Conservation (phyloP, 2,329 filamentous ascomycete species). For the Curvularia verruculosa region DNA sequence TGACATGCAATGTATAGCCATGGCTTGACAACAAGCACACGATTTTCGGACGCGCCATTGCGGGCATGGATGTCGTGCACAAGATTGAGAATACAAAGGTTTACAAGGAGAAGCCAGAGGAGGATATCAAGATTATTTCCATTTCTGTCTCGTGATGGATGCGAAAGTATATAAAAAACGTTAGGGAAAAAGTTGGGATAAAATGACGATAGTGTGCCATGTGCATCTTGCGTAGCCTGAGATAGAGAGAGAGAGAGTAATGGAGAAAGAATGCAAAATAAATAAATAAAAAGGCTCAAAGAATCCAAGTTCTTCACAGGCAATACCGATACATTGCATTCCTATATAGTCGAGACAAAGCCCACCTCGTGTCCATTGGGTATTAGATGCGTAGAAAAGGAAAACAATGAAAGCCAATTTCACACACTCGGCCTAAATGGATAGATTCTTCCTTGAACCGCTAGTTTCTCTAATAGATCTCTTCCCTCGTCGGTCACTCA, state of each 20-base stretch:
- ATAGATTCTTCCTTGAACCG: background rate
- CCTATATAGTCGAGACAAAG: background rate
- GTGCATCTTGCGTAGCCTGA: background rate
- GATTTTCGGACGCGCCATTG: conserved; percentile 88
- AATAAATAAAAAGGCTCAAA: background rate
- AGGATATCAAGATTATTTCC: conserved; percentile 96
- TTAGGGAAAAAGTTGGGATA: too few relatives aligned
- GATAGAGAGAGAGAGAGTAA: too few relatives aligned
- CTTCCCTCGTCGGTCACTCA: too few relatives aligned
- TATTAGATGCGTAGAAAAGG: background rate
- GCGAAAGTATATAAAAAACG: background rate
- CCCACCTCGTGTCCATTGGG: background rate
- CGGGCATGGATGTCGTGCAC: conserved; percentile 92
- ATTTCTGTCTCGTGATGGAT: conserved; percentile 58
- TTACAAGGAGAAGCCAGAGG: conserved; percentile 90
- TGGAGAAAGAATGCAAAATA: background rate
- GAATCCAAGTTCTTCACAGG: background rate
- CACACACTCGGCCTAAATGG: too few relatives aligned
- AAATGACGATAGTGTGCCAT: too few relatives aligned
- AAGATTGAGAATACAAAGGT: conserved; percentile 91
- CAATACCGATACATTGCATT: background rate
- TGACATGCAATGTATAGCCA: conserved; percentile 56
- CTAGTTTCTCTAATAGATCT: background rate
- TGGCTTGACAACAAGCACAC: conserved; percentile 98
- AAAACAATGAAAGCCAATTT: too few relatives aligned